Conservation (phyloP, 257 asterid species). For the Solanum stenotomum region DNA sequence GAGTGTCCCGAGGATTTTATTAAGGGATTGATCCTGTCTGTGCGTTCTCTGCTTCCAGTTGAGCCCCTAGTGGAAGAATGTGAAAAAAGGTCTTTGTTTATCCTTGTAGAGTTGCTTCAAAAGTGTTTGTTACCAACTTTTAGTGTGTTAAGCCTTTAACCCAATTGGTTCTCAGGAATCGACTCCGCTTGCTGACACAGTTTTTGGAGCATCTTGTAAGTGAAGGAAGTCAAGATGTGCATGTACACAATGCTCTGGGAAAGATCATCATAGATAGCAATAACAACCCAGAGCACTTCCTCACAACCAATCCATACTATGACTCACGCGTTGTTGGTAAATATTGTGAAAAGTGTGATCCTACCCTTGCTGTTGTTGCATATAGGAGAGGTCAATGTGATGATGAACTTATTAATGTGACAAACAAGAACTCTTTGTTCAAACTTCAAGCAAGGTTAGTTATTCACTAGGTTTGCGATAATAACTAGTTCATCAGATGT, state of each 20-base stretch:
- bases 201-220: constrained; percentile 99
- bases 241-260: constrained; percentile 98
- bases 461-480: not conserved
- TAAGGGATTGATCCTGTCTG: constrained; percentile 92
- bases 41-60: constrained; percentile 95
- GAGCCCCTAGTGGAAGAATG: constrained; percentile 99
- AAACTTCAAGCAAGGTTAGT: constrained; percentile 96
- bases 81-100: constrained; percentile 64
- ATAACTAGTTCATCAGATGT: not conserved
- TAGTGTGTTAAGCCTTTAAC: constrained; percentile 6
- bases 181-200: constrained; percentile 94
- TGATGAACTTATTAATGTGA: constrained; percentile 90
- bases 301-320: constrained; percentile 94
- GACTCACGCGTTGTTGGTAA: constrained; percentile 98
- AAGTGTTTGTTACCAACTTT: not conserved
- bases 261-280: constrained; percentile 97
- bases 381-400: constrained; percentile 98
- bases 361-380: constrained; percentile 99
- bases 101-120: not conserved
- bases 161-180: constrained; percentile 56
- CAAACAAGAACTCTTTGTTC: constrained; percentile 91
- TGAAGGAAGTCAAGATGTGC: constrained; percentile 99
- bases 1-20: constrained; percentile 99
- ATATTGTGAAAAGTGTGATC: constrained; percentile 99
- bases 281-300: constrained; percentile 97